Percentiles rank a stretch among this genome's conserved stretches.
Evolutionary conservation across 2,329 filamentous ascomycete species (phyloP).

Genomic region (Xylaria sp.): DNA sequence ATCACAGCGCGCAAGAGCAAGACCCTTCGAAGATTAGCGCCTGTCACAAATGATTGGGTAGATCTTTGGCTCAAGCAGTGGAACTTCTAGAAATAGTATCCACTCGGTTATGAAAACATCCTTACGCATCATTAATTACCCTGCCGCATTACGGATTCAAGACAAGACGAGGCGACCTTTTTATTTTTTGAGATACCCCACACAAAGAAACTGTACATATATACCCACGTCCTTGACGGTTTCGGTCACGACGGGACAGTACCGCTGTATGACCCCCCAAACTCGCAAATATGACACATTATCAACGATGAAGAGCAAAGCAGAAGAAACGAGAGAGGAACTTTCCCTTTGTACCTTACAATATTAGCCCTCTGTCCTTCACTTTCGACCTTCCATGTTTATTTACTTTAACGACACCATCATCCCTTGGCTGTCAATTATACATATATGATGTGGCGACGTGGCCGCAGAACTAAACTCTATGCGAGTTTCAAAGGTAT

Average conservation of each 20-base stretch:
- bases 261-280: neutral
- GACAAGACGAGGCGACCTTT: constrained; percentile 9
- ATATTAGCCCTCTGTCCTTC: neutral
- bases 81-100: constrained; percentile 25
- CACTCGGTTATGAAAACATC: neutral
- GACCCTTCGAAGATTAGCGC: constrained; percentile 25
- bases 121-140: constrained; percentile 4
- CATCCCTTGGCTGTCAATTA: neutral
- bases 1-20: constrained; percentile 23
- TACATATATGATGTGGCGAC: neutral
- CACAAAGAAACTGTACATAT: neutral
- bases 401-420: neutral
- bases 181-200: constrained; percentile 26
- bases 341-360: constrained; percentile 4
- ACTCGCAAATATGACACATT: neutral
- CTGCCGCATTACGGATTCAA: constrained; percentile 1
- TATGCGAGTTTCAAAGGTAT: neutral
- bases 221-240: constrained; percentile 2
- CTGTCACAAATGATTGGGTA: constrained; percentile 31
- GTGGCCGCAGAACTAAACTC: constrained; percentile 7
- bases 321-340: neutral
- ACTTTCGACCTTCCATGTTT: neutral
- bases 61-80: constrained; percentile 34
- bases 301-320: neutral
- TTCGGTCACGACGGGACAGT: neutral